phyloP scores from a whole-genome alignment of 306 rosid species.

The Prunus mongolica region DNA sequence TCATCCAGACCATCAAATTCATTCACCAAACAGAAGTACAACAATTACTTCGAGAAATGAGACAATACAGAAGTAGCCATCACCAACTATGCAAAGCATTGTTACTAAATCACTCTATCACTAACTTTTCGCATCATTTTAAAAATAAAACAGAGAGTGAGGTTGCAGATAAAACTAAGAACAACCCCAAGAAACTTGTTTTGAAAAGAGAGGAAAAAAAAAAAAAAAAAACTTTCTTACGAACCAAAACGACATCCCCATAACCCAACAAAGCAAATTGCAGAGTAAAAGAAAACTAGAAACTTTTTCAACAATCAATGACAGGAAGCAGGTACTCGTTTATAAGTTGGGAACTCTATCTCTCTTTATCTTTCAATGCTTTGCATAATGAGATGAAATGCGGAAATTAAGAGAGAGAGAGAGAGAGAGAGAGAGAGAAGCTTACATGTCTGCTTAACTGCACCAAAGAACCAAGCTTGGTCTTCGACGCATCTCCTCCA shows the following conservation, averaged over 20 bases:
- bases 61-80: neutral
- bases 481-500: slow-evolving; percentile 37
- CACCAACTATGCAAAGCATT: neutral
- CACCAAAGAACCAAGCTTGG: slow-evolving; percentile 12
- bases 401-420: neutral
- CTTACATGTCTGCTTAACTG: slow-evolving; percentile 28
- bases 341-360: neutral
- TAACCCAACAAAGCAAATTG: neutral
- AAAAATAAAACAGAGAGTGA: neutral
- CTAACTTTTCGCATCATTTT: neutral
- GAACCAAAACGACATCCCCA: too few species aligned
- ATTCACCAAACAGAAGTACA: neutral
- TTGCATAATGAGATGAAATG: neutral
- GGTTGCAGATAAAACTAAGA: neutral
- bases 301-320: neutral
- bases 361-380: too few species aligned
- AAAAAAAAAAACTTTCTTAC: neutral
- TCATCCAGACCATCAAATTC: neutral
- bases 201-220: neutral
- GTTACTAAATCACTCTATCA: neutral
- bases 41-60: neutral
- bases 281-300: neutral
- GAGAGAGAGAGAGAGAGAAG: neutral
- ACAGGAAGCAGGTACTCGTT: neutral
- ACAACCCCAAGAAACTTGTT: neutral